Evolutionary conservation across 345 rosid species (phyloP), one percentile per base, ranked within the genome.

Genomic region (Brassica incana): DNA sequence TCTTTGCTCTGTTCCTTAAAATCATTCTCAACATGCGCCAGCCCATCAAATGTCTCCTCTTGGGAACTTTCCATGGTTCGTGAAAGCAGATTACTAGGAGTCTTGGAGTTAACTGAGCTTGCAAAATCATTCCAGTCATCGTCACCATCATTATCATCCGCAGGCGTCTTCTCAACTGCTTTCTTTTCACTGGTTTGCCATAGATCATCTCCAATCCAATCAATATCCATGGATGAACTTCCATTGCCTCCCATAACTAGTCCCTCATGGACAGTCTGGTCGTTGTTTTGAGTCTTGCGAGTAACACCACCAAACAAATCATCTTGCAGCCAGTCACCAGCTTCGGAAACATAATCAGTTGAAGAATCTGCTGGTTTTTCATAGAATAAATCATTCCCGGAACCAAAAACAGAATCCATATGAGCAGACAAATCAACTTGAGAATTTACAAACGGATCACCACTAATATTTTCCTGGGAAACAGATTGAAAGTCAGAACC

Each of bases 91-190:
- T 65, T 32, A 40, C 18, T 72, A 83, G 83, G 76, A 83, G 73
- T 75, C 78, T 77, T 80, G 50, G 72, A 83, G 81, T 77, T 81
- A 71, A 80, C 76, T 50, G 97, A 88, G 82, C 91, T 83, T 14
- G 87, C 77, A 80, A 92, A 88, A 85, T 92, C 97, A 84, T 86
- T 88, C 98, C 94, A 90, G 78, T 85, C 89, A 76, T 87, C 82
- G 69, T 78, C 86, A 15, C 80, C 87, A 79, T 72, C 75, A 18
- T 63, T 74, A 29, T 18, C 79, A 74, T 75, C 10, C 0, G 56
- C 20, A 33, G 82, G 52, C 61, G 70, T 77, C 72, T 54, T 59
- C 67, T 82, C 86, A 75, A 63, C 12, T 5, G 83, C 50, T 79
- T 73, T 77, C 48, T 65, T 72, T 75, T 59, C 73, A 65, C 10